These are phyloP conservation scores for Micromonas pusilla DNA, from an alignment of 139 green algal species.

Conservation along the genomic window DNA sequence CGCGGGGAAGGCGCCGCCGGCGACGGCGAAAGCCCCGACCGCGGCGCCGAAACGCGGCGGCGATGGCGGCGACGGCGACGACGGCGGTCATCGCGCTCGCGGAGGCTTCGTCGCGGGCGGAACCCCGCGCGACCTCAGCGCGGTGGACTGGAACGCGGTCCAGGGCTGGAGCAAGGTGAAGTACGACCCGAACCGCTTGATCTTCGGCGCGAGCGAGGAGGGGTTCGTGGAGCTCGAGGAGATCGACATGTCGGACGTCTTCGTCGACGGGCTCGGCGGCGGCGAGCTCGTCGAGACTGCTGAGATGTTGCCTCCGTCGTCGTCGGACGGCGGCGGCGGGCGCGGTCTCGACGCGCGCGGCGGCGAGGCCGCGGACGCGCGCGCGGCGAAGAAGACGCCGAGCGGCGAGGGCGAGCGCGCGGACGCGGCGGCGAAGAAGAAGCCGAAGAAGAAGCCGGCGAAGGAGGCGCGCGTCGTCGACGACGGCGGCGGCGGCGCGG, in stretches of 20 bases:
- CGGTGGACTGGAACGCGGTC: neutral
- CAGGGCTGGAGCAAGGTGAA: neutral
- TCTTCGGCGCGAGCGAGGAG: slow-evolving; percentile 4
- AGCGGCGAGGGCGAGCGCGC: neutral
- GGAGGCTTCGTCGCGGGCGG: no score
- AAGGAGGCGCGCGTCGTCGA: neutral
- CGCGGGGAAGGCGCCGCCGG: no score
- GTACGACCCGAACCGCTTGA: neutral
- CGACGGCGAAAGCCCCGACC: no score
- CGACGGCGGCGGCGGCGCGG: neutral
- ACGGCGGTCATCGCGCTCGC: no score
- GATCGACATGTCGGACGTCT: neutral
- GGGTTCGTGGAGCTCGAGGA: slow-evolving; percentile 18
- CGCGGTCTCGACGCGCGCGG: neutral
- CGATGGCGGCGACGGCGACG: no score
- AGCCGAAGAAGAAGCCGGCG: neutral
- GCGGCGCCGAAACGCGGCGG: no score
- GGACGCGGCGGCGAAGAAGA: neutral
- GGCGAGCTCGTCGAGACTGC: neutral
- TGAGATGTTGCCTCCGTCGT: neutral
- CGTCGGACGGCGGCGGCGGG: neutral
- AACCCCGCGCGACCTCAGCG: neutral
- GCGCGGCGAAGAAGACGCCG: no score
- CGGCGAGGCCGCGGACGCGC: no score
- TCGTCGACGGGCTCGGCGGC: neutral